Conservation (phyloP, 805 yeast genomes). For the Metschnikowia bowlesiae region DNA sequence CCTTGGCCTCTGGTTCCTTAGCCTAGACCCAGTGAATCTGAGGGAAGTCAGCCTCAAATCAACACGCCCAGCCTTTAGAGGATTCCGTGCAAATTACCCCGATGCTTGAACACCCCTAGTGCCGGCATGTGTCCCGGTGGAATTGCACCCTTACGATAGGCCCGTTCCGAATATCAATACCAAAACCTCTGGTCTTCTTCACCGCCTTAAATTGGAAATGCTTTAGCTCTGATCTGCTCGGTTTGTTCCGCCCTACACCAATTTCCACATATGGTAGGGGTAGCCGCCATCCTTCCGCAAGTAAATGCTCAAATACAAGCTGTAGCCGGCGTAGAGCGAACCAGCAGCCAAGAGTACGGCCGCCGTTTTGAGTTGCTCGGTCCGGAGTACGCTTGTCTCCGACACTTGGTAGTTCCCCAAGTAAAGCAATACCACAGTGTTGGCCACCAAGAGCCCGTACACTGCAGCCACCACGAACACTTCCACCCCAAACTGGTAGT, state of each 20-base stretch:
- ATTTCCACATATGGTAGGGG: constrained; percentile 38
- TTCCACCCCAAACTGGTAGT: constrained; percentile 71
- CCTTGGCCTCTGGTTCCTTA: no score
- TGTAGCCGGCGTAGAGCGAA: constrained; percentile 36
- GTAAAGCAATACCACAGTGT: constrained; percentile 38
- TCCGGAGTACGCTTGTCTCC: constrained; percentile 14
- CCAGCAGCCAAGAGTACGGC: constrained; percentile 21
- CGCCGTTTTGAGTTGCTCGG: constrained; percentile 15
- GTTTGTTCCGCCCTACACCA: constrained; percentile 18
- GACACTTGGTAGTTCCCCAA: constrained; percentile 30
- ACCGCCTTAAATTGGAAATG: no score
- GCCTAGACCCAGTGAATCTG: no score
- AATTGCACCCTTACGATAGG: no score
- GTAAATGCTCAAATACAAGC: constrained; percentile 42
- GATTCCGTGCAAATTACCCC: no score
- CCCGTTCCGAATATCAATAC: no score
- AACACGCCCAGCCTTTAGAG: no score
- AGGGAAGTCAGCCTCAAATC: no score
- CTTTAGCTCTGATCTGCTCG: no score
- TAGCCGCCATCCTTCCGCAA: constrained; percentile 45
- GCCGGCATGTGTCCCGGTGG: no score
- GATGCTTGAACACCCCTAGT: no score
- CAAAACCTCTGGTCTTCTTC: background rate
- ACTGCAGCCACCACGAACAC: constrained; percentile 47
- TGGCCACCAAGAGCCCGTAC: constrained; percentile 44